Conservation (phyloP, 73 alveolate genomes). For the Stentor roeselii region DNA sequence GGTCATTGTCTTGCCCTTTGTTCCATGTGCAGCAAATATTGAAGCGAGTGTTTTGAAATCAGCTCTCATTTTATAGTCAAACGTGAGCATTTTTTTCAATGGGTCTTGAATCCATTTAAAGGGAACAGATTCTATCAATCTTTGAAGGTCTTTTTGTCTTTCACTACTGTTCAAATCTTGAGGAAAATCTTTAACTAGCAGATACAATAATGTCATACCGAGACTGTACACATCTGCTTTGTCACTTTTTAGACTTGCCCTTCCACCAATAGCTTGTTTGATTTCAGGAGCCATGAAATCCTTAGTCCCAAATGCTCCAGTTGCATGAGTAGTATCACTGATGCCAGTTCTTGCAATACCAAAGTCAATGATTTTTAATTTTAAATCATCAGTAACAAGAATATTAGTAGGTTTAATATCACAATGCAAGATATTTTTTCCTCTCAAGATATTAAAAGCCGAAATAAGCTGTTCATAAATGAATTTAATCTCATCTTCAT, state of each 20-base stretch:
- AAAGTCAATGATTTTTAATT: background rate
- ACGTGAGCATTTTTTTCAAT: background rate
- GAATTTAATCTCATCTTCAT: background rate
- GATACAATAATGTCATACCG: background rate
- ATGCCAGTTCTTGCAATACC: background rate
- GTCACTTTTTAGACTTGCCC: no score
- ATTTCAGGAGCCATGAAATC: slow-evolving; percentile 1
- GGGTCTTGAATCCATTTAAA: background rate
- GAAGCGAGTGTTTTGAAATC: no score
- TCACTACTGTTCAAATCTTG: background rate
- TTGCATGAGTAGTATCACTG: background rate
- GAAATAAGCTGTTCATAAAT: no score
- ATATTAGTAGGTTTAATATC: background rate
- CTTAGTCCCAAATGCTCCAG: background rate
- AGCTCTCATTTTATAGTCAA: no score
- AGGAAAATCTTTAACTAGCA: background rate
- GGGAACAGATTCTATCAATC: background rate
- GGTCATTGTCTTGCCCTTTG: no score
- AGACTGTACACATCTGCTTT: background rate
- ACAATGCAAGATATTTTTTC: background rate
- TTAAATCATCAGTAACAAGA: background rate
- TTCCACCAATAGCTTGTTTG: no score
- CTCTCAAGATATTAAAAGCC: no score
- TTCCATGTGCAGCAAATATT: no score
- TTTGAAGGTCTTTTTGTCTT: background rate